Evolutionary conservation across 2,329 filamentous ascomycete species (phyloP), one percentile per base, ranked within the genome.

Genomic region (Scedosporium minutisporum): DNA sequence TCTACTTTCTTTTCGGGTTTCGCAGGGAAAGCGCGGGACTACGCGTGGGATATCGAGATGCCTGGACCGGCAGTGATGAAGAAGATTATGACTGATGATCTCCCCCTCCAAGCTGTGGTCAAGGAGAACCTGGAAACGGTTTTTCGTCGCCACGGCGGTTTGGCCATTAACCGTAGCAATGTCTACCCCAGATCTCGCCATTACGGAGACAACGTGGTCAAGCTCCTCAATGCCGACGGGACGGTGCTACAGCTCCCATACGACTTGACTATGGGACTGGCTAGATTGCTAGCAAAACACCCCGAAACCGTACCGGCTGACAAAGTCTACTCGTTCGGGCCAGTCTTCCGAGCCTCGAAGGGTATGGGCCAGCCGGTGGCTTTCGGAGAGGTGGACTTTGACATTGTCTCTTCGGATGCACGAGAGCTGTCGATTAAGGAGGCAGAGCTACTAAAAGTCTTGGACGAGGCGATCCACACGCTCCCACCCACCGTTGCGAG

Each of bases 221-320:
- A 90, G 65, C 76, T 97, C 14, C 79, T 99, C 27, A 91, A 96
- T 71, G 81, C 86, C 1, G 90, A 87, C 65, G 95, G 93, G 2
- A 93, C 89, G n/a, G 80, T 97, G 1, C 80, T 97, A 6, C 95
- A 99, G 71, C 77, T 99, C n/a, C 95, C 95, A 0, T 97, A 91
- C 69, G 95, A 99, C 72, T 78, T 97, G 23, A 96, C 92, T 1
- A 81, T 97, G 66, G 92, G 93, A 1, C 87, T 96, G 72, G 95
- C 95, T 25, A 85, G 93, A 62, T 86, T 88, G 63, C 83, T 99
- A 61, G 92, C 93, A 4, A 88, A 90, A 65, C 83, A 87, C 57
- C 78, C 78, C 57, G 79, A 70, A n/a, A 80, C 82, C 12, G 78
- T 85, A 0, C 80, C 85, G 1, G 76, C 91, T 4, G 85, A 90